Percentiles rank a stretch among this genome's conserved stretches.
phyloP scores from a whole-genome alignment of 2,329 filamentous ascomycete genomes.

The Pleoardoris graminearum region DNA sequence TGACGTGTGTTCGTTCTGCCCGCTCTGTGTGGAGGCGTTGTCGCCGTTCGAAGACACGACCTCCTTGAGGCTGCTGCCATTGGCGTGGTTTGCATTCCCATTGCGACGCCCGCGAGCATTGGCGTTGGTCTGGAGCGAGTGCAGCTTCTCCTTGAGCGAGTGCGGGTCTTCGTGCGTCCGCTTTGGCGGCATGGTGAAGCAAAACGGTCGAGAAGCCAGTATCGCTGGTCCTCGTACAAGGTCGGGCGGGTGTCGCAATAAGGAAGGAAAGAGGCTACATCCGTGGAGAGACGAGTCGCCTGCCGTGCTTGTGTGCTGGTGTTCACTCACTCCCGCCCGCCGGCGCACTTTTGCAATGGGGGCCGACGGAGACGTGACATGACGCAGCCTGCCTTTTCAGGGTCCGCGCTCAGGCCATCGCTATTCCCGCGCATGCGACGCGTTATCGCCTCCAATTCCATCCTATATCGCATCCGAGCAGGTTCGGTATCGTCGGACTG shows the following conservation, averaged over 20 bases:
- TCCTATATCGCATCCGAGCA: not conserved
- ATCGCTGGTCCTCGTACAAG: constrained; percentile 15
- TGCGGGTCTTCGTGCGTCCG: constrained; percentile 46
- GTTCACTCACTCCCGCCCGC: not conserved
- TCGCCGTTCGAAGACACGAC: constrained; percentile 39
- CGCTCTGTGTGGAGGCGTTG: constrained; percentile 42
- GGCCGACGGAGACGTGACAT: constrained; percentile 3
- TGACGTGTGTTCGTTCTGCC: constrained; percentile 40
- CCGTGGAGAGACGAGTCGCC: constrained; percentile 13
- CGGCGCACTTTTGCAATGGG: constrained; percentile 4
- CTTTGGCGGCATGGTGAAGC: constrained; percentile 44
- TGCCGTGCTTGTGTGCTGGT: constrained; percentile 12
- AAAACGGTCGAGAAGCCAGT: constrained; percentile 5
- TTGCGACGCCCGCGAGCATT: constrained; percentile 46
- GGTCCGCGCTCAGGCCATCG: constrained; percentile 4
- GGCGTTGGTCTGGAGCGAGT: constrained; percentile 43
- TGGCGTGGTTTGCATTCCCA: constrained; percentile 28
- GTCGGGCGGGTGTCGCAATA: constrained; percentile 17
- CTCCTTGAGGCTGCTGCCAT: constrained; percentile 44
- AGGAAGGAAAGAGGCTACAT: constrained; percentile 17
- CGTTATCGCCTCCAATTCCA: not conserved
- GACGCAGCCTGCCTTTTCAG: constrained; percentile 7
- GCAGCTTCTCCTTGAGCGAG: constrained; percentile 49
- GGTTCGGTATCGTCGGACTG: no score
- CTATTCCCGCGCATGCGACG: not conserved